Conservation (phyloP, 164 flowering plant species). For the Umbellularia californica region DNA sequence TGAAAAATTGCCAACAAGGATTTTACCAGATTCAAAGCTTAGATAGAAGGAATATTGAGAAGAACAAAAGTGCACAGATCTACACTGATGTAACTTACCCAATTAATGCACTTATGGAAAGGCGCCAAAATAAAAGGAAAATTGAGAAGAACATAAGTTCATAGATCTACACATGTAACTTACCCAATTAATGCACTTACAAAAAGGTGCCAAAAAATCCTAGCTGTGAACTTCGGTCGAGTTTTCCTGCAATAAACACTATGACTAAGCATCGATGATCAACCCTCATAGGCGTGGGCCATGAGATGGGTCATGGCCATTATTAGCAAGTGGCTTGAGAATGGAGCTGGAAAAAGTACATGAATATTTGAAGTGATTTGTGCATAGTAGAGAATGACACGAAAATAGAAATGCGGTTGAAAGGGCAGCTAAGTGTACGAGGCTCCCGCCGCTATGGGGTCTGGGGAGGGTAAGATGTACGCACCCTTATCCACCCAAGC, state of each 20-base stretch:
- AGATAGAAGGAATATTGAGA: neutral
- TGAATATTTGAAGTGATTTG: too few species aligned
- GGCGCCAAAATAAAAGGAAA: conserved; percentile 23
- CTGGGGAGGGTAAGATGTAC: too few species aligned
- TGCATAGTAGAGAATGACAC: too few species aligned
- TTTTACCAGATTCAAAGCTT: neutral
- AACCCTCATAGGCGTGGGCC: neutral
- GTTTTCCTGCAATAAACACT: conserved; percentile 50
- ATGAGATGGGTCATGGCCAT: neutral
- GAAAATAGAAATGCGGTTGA: neutral
- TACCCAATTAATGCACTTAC: conserved; percentile 73
- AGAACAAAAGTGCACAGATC: neutral
- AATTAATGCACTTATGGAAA: conserved; percentile 64
- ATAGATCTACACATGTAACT: conserved; percentile 14
- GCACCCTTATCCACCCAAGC: too few species aligned
- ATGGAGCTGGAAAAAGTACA: neutral
- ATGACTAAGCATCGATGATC: neutral
- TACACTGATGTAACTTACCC: conserved; percentile 42
- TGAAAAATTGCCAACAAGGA: conserved; percentile 15
- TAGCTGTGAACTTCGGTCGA: conserved; percentile 51
- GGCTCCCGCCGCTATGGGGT: too few species aligned
- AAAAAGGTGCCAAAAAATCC: conserved; percentile 52
- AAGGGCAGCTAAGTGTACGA: too few species aligned
- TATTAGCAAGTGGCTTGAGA: neutral
- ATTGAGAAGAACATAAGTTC: neutral